These are phyloP conservation scores for Platismatia glauca DNA, from an alignment of 495 filamentous ascomycete species.

Conservation along the genomic window DNA sequence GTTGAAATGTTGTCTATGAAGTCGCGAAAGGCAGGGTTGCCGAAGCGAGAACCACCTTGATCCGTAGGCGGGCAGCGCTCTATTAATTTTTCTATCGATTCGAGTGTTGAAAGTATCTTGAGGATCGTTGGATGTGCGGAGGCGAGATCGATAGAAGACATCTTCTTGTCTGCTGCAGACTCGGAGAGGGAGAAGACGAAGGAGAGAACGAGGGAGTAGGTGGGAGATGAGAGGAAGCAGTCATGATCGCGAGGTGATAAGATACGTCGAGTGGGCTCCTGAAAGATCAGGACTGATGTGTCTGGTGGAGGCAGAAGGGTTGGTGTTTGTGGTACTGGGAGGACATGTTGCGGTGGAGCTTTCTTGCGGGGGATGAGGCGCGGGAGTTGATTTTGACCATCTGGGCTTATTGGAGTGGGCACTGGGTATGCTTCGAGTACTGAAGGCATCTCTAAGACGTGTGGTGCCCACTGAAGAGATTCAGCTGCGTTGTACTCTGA, in stretches of 20 bases:
- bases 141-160: constrained; percentile 51
- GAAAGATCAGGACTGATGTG: constrained; percentile 51
- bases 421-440: not conserved
- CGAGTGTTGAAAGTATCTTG: constrained; percentile 61
- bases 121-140: constrained; percentile 48
- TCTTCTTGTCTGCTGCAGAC: constrained; percentile 64
- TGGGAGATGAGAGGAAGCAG: constrained; percentile 67
- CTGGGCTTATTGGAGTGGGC: constrained; percentile 18
- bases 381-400: constrained; percentile 55
- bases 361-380: constrained; percentile 54
- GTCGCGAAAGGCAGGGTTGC: constrained; percentile 80
- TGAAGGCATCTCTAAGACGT: constrained; percentile 11
- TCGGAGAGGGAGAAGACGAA: constrained; percentile 86
- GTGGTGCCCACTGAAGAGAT: not conserved
- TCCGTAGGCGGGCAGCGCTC: constrained; percentile 67
- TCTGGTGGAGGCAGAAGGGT: constrained; percentile 61
- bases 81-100: constrained; percentile 54
- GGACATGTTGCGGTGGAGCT: constrained; percentile 45
- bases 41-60: constrained; percentile 81
- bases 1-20: constrained; percentile 67
- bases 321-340: constrained; percentile 64
- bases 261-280: constrained; percentile 64
- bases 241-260: constrained; percentile 71
- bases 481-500: not conserved
- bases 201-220: constrained; percentile 64